Conservation (phyloP, 805 yeast genomes). For the Hanseniaspora guilliermondii region DNA sequence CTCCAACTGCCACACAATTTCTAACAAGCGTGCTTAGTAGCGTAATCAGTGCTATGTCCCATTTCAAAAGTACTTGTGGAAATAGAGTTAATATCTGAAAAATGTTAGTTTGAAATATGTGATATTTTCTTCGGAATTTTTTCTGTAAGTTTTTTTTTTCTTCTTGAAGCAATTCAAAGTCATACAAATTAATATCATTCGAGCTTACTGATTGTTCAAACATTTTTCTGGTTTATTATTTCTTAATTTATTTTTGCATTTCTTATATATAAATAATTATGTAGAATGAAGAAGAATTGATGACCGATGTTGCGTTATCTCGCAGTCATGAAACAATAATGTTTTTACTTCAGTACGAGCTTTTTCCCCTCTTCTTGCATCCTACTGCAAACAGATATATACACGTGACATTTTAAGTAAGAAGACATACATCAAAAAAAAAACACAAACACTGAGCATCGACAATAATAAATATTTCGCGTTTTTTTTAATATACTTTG, state of each 20-base stretch:
- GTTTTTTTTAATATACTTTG: neutral
- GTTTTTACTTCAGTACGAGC: too few relatives aligned
- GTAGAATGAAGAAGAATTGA: too few relatives aligned
- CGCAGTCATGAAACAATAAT: too few relatives aligned
- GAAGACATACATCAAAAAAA: neutral
- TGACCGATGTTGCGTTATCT: too few relatives aligned
- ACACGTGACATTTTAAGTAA: neutral
- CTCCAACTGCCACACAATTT: conserved; percentile 78
- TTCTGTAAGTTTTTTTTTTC: neutral
- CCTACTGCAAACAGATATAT: too few relatives aligned
- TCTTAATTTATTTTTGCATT: neutral
- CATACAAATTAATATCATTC: neutral
- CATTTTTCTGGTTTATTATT: neutral
- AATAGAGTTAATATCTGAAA: conserved; percentile 1
- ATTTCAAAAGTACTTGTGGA: conserved; percentile 1
- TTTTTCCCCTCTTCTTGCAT: too few relatives aligned
- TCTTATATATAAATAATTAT: too few relatives aligned
- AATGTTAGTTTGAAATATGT: conserved; percentile 5
- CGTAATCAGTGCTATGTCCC: conserved; percentile 1
- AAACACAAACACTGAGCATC: neutral
- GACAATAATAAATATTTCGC: neutral
- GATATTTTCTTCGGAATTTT: neutral
- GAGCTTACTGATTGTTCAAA: neutral
- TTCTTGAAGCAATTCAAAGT: neutral
- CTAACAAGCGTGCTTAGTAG: conserved; percentile 64